phyloP scores from a whole-genome alignment of 371 early-diverging fungal species.

The Mucor velutinosus region DNA sequence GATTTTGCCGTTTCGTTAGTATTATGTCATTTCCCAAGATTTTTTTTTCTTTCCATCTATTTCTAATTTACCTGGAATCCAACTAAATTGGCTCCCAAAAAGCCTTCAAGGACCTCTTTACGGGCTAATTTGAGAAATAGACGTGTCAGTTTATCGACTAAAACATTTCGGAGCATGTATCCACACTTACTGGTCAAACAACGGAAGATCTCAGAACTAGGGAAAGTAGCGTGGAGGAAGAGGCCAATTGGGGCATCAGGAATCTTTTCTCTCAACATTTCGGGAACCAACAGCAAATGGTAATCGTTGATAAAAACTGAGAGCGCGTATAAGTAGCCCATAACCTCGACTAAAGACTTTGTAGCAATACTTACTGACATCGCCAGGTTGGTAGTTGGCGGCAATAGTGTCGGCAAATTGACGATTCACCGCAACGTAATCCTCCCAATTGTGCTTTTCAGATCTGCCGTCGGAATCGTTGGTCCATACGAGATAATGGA shows the following conservation, averaged over 20 bases:
- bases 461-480: slow-evolving; percentile 55
- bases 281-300: slow-evolving; percentile 92
- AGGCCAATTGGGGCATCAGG: slow-evolving; percentile 91
- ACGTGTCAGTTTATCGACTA: neutral
- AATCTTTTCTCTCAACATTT: slow-evolving; percentile 79
- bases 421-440: slow-evolving; percentile 85
- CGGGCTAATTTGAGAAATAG: slow-evolving; percentile 55
- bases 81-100: slow-evolving; percentile 86
- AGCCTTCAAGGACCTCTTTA: slow-evolving; percentile 85
- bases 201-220: slow-evolving; percentile 92
- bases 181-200: slow-evolving; percentile 80
- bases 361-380: slow-evolving; percentile 67
- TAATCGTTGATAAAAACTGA: slow-evolving; percentile 99
- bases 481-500: slow-evolving; percentile 93
- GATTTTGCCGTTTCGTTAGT: neutral
- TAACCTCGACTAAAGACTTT: neutral
- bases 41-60: neutral
- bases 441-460: slow-evolving; percentile 79
- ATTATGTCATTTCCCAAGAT: neutral
- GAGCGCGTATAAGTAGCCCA: neutral
- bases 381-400: slow-evolving; percentile 75
- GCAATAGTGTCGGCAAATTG: slow-evolving; percentile 79
- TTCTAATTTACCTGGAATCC: slow-evolving; percentile 76
- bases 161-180: neutral
- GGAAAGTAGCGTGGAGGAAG: slow-evolving; percentile 98